Evolutionary conservation across 1,139 yeast genomes (phyloP).

Genomic region (Blastobotrys ciferrii): DNA sequence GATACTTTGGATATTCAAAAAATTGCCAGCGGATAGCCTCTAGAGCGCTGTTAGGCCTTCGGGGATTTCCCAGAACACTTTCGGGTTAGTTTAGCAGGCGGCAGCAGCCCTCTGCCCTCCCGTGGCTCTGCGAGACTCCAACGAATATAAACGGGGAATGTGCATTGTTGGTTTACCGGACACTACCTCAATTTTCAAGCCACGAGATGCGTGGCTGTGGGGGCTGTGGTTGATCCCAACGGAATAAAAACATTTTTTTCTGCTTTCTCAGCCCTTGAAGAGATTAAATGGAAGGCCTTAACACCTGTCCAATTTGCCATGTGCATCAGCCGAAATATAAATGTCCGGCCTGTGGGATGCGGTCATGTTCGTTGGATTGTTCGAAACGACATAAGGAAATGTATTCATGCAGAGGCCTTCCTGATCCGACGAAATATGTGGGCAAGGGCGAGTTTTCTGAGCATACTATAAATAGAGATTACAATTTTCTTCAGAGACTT

Average conservation of each 20-base stretch:
- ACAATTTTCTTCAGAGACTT: conserved; percentile 65
- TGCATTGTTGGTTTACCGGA: too few species aligned
- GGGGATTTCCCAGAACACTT: too few species aligned
- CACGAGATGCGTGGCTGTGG: neutral
- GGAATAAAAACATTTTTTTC: neutral
- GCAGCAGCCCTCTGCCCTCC: too few species aligned
- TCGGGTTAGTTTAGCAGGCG: too few species aligned
- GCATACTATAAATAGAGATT: conserved; percentile 66
- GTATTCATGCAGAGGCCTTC: conserved; percentile 63
- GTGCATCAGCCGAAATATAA: conserved; percentile 51
- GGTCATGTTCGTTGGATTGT: conserved; percentile 71
- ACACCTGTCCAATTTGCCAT: conserved; percentile 21
- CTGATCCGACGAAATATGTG: conserved; percentile 62
- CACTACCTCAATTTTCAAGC: too few species aligned
- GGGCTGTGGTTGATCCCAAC: neutral
- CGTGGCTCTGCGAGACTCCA: too few species aligned
- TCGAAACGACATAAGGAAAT: conserved; percentile 66
- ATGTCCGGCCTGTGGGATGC: conserved; percentile 77
- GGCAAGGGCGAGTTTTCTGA: conserved; percentile 23
- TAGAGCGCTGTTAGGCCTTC: too few species aligned
- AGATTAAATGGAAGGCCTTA: conserved; percentile 8
- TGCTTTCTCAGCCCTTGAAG: too few species aligned
- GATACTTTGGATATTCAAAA: too few species aligned
- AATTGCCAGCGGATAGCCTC: too few species aligned
- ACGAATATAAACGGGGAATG: too few species aligned